A percentile compares a stretch with the other conserved stretches of the same genome.
Evolutionary conservation across 2,329 filamentous ascomycete species (phyloP).

Genomic region (Pseudogymnoascus verrucosus): DNA sequence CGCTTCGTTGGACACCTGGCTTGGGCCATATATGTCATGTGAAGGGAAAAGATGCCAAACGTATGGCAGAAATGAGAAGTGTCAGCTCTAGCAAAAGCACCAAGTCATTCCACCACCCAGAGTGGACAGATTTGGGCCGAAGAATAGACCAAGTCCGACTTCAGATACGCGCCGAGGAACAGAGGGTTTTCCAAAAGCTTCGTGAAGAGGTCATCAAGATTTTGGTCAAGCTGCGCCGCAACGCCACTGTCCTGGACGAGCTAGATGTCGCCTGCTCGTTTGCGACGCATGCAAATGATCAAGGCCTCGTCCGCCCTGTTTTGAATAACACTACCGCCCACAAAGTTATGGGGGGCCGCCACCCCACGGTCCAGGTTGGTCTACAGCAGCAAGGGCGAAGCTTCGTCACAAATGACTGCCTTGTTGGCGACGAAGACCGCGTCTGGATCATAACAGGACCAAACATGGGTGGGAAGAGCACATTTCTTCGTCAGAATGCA

Average conservation of each 20-base stretch:
- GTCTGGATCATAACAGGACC: constrained; percentile 68
- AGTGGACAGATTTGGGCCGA: constrained; percentile 77
- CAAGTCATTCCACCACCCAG: constrained; percentile 70
- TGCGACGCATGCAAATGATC: constrained; percentile 68
- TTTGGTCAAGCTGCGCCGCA: constrained; percentile 77
- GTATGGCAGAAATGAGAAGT: constrained; percentile 35
- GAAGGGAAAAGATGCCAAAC: constrained; percentile 63
- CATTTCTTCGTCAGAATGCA: constrained; percentile 91
- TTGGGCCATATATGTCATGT: constrained; percentile 88
- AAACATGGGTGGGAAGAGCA: constrained; percentile 99
- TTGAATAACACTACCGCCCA: constrained; percentile 59
- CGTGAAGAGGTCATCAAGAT: constrained; percentile 71
- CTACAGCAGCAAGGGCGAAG: constrained; percentile 69
- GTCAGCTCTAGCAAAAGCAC: constrained; percentile 79
- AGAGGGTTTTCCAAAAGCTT: constrained; percentile 66
- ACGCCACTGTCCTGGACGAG: constrained; percentile 86
- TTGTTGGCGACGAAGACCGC: constrained; percentile 61
- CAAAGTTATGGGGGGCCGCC: constrained; percentile 75
- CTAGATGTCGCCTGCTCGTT: constrained; percentile 86
- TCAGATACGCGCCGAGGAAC: constrained; percentile 77
- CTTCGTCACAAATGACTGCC: constrained; percentile 82
- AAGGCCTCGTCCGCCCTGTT: constrained; percentile 63
- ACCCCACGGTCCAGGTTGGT: constrained; percentile 85
- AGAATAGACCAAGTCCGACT: constrained; percentile 69
- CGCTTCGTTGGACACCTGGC: constrained; percentile 76